A percentile compares a stretch with the other conserved stretches of the same genome.
Conservation (phyloP, 352 stramenopile genomes). For the Pythium dissotocum region DNA sequence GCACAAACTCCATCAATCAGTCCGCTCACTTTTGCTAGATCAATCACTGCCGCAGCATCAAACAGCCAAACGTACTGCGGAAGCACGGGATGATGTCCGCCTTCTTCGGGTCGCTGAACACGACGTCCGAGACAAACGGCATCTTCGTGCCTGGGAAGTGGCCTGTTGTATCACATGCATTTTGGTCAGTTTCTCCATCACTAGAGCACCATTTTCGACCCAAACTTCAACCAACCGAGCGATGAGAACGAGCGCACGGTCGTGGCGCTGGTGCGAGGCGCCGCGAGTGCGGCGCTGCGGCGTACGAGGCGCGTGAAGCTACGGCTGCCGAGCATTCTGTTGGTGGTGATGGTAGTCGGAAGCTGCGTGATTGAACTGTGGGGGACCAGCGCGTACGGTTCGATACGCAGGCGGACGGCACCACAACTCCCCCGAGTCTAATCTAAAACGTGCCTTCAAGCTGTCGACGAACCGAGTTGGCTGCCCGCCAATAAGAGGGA, state of each 20-base stretch:
- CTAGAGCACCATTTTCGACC: not conserved
- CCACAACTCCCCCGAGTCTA: not conserved
- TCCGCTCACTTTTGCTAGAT: not conserved
- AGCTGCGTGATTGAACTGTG: constrained; percentile 16
- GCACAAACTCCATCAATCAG: too few species aligned
- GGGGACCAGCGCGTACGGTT: not conserved
- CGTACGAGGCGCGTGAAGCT: constrained; percentile 19
- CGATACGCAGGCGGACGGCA: too few species aligned
- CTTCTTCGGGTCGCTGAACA: constrained; percentile 88
- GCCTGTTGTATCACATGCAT: constrained; percentile 28
- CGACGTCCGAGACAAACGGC: constrained; percentile 86
- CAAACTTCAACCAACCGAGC: constrained; percentile 27
- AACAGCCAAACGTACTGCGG: constrained; percentile 68
- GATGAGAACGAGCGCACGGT: constrained; percentile 31
- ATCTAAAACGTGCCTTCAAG: constrained; percentile 26
- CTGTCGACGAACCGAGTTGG: constrained; percentile 29
- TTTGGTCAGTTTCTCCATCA: constrained; percentile 1
- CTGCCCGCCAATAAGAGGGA: not conserved
- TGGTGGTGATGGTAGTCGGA: not conserved
- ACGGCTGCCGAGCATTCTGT: constrained; percentile 19
- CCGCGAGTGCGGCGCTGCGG: constrained; percentile 16
- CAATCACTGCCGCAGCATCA: not conserved
- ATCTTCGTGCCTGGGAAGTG: constrained; percentile 83
- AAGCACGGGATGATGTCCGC: constrained; percentile 87
- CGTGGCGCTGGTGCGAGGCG: not conserved